phyloP scores from a whole-genome alignment of 1,284 basidiomycete genomes.

The Irpex sp. region DNA sequence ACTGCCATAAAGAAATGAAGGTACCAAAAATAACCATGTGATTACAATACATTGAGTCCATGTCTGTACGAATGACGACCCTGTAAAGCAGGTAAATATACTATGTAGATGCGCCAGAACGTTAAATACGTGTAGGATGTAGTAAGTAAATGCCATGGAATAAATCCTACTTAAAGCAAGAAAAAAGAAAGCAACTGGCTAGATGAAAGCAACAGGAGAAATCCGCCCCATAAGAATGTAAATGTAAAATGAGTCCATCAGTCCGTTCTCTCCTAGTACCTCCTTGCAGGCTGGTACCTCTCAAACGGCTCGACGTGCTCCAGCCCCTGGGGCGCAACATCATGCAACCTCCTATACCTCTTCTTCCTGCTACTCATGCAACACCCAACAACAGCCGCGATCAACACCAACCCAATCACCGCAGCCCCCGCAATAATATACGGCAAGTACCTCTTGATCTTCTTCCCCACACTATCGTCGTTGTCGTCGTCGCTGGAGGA shows the following conservation, averaged over 20 bases:
- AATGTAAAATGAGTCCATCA: no score
- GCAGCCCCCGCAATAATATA: conserved; percentile 27
- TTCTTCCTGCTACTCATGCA: conserved; percentile 29
- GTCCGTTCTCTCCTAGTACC: conserved; percentile 15
- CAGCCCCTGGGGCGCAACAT: conserved; percentile 24
- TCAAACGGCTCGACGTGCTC: conserved; percentile 25
- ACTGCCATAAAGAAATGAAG: no score
- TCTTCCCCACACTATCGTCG: conserved; percentile 14
- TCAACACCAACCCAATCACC: conserved; percentile 19
- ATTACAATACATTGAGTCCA: background rate
- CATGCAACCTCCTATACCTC: conserved; percentile 26
- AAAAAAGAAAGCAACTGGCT: background rate
- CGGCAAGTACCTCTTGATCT: conserved; percentile 24
- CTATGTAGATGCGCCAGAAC: background rate
- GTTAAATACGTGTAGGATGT: background rate
- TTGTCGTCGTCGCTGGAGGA: conserved; percentile 8
- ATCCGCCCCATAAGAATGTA: no score
- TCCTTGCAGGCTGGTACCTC: conserved; percentile 23
- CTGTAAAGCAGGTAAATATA: background rate
- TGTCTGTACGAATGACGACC: background rate
- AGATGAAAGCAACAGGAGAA: background rate
- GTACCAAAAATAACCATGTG: background rate
- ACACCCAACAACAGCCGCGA: conserved; percentile 18
- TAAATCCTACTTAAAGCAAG: background rate
- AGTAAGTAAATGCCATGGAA: background rate